Percentiles rank a stretch among this genome's conserved stretches.
Evolutionary conservation across 768 basidiomycete species (phyloP).

Genomic region (Tubosaeta sp.): DNA sequence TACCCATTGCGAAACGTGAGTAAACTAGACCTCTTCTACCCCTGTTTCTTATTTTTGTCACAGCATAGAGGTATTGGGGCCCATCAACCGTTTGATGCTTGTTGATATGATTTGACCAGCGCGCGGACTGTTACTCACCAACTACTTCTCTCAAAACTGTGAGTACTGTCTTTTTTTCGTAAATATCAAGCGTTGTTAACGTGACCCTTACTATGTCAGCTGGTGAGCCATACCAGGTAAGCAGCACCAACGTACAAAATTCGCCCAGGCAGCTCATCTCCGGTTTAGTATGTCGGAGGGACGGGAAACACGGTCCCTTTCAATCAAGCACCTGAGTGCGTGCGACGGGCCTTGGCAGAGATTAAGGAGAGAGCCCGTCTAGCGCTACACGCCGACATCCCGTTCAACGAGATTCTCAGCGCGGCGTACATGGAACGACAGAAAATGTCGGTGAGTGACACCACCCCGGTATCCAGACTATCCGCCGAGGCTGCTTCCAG

Average conservation of each 20-base stretch:
- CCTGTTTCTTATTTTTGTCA: constrained; percentile 7
- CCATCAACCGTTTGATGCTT: background rate
- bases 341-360: constrained; percentile 51
- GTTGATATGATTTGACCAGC: constrained; percentile 37
- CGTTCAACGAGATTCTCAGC: constrained; percentile 77
- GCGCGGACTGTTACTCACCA: constrained; percentile 65
- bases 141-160: constrained; percentile 88
- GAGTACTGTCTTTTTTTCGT: constrained; percentile 23
- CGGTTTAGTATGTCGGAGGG: constrained; percentile 67
- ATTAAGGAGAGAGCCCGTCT: constrained; percentile 52
- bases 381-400: constrained; percentile 36
- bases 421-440: constrained; percentile 85
- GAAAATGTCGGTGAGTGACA: constrained; percentile 65
- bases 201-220: constrained; percentile 38
- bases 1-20: constrained; percentile 66
- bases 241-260: constrained; percentile 11
- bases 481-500: constrained; percentile 32
- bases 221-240: constrained; percentile 76
- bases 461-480: background rate
- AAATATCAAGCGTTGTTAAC: background rate
- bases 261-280: constrained; percentile 6
- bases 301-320: constrained; percentile 70
- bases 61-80: constrained; percentile 62
- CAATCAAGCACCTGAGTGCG: constrained; percentile 52
- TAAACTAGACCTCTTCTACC: background rate